Conservation (phyloP, 202 grass and related monocot genomes). For the Zoysia matrella region DNA sequence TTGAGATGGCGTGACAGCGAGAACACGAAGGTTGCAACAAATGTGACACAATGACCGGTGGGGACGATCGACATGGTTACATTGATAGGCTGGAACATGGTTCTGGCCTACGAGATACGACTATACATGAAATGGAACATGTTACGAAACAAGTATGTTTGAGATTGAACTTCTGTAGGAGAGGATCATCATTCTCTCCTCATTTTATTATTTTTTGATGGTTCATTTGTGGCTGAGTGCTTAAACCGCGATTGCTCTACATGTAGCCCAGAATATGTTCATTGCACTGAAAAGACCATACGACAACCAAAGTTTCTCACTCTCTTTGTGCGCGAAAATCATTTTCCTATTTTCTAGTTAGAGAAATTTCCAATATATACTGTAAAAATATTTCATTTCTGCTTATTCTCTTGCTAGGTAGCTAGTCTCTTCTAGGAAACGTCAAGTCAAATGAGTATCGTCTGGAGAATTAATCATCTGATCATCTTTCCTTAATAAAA, state of each 20-base stretch:
- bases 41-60: slow-evolving; percentile 37
- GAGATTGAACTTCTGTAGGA: slow-evolving; percentile 46
- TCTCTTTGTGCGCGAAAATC: slow-evolving; percentile 8
- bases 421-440: not conserved
- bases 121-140: slow-evolving; percentile 47
- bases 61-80: slow-evolving; percentile 29
- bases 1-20: slow-evolving; percentile 31
- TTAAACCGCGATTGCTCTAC: slow-evolving; percentile 5
- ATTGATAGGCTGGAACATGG: slow-evolving; percentile 53
- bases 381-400: not conserved
- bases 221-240: slow-evolving; percentile 16
- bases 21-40: slow-evolving; percentile 29
- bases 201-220: slow-evolving; percentile 18
- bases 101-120: slow-evolving; percentile 52
- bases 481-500: not conserved
- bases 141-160: slow-evolving; percentile 40
- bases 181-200: slow-evolving; percentile 9
- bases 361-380: not conserved
- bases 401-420: not conserved
- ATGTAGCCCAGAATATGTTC: slow-evolving; percentile 47
- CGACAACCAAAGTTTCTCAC: not conserved
- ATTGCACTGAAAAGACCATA: slow-evolving; percentile 44
- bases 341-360: not conserved
- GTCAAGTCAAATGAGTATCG: not conserved
- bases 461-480: not conserved